These are phyloP conservation scores for Periconia macrospinosa DNA, from an alignment of 2,329 filamentous ascomycete species.

Conservation along the genomic window DNA sequence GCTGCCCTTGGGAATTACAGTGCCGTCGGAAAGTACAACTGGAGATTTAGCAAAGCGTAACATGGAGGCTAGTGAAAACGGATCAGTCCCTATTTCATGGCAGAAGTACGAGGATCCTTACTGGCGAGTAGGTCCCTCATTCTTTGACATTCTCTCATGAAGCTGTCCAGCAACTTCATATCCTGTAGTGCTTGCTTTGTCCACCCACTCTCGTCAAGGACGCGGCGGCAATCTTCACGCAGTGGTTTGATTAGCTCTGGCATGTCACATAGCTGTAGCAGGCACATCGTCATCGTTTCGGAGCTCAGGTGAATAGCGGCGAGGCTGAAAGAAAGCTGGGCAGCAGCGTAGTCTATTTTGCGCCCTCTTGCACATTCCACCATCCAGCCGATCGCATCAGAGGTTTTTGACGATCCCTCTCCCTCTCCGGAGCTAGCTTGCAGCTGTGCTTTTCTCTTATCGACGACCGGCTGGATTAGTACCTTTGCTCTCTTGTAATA, in stretches of 20 bases:
- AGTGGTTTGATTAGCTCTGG: constrained; percentile 27
- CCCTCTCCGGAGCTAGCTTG: not conserved
- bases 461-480: constrained; percentile 33
- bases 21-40: not conserved
- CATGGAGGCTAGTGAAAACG: not conserved
- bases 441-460: constrained; percentile 20
- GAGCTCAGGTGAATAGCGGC: not conserved
- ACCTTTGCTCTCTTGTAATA: constrained; percentile 39
- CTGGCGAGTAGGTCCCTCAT: not conserved
- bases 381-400: not conserved
- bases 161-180: constrained; percentile 35
- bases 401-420: not conserved
- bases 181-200: constrained; percentile 30
- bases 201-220: constrained; percentile 18
- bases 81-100: not conserved
- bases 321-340: not conserved
- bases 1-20: not conserved
- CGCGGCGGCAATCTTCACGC: constrained; percentile 25
- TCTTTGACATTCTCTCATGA: constrained; percentile 35
- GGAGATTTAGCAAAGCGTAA: not conserved
- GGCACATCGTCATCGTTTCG: not conserved
- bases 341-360: not conserved
- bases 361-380: constrained; percentile 1
- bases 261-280: constrained; percentile 12
- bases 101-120: not conserved